Conservation (phyloP, 345 rosid species). For the Psidium friedrichsthalianum region DNA sequence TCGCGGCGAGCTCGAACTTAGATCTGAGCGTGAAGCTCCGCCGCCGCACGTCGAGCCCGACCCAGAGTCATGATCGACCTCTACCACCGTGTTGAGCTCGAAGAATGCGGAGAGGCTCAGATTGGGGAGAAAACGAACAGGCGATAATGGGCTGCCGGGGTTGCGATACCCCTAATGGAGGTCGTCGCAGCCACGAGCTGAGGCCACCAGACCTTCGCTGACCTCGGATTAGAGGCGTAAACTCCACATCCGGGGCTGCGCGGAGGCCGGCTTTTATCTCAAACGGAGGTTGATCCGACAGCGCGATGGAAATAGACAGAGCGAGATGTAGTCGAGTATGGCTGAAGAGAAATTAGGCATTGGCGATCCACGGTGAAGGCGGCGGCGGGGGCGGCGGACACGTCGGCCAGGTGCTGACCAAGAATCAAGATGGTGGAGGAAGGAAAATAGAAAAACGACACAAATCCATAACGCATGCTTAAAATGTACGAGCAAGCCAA, state of each 20-base stretch:
- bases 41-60: too few relatives aligned
- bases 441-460: neutral
- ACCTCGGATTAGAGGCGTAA: neutral
- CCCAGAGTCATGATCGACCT: neutral
- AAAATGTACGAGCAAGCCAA: neutral
- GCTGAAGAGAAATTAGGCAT: too few relatives aligned
- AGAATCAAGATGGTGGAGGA: neutral
- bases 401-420: too few relatives aligned
- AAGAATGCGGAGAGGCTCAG: too few relatives aligned
- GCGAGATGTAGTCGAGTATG: too few relatives aligned
- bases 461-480: neutral
- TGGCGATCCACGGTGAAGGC: too few relatives aligned
- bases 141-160: neutral
- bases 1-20: neutral
- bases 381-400: too few relatives aligned
- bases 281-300: neutral
- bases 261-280: neutral
- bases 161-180: neutral
- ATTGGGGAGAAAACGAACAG: neutral
- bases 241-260: neutral
- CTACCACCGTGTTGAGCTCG: neutral
- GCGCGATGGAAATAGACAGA: too few relatives aligned
- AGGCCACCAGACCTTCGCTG: neutral
- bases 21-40: neutral
- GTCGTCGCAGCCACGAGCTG: neutral